Evolutionary conservation across 768 basidiomycete genomes (phyloP), one percentile per base, ranked within the genome.

Genomic region (Cystobasidium ongulense): DNA sequence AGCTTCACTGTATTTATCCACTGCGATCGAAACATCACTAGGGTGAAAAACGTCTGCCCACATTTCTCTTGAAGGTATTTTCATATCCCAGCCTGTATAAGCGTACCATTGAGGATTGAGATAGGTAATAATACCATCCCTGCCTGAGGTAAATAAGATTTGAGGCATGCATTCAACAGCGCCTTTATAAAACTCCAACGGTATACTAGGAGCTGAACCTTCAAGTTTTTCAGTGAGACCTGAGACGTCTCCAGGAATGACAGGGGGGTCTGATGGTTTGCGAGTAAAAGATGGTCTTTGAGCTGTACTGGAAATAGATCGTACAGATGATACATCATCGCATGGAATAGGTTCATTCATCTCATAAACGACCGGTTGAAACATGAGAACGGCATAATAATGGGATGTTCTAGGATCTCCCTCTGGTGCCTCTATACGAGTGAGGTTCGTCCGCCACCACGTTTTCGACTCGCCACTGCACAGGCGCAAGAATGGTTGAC

Each of bases 11-110:
- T 71, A 71, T 36, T 21, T 27, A 17, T 33, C 53, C 3, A 71
- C 68, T 7, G 68, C 50, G 21, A 38, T n/a, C 1, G 52, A 8
- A 11, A 71, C 68, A 36, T 71, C 68, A 38, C n/a, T 52, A 10
- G 68, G 68, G 27, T 61, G 43, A 21, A 71, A 71, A 23, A 71
- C 68, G 36, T 71, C 53, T 27, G 68, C 68, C 68, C 68, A 71
- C 54, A 61, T 35, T 35, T 71, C 68, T 29, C 50, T 27, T 27
- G 50, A 57, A 33, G 29, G 36, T 3, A 23, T 29, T 36, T 59
- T 43, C 33, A 43, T 54, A 61, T 36, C 15, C 68, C 68, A 71
- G 31, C 68, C 68, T 5, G 68, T 71, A 54, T 57, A 71, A 36
- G 21, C 18, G 35, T 71, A 71, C 68, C 68, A 71, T 59, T 71